A percentile compares a stretch with the other conserved stretches of the same genome.
Conservation (phyloP, 2,329 filamentous ascomycete species). For the Thelonectria rubi region DNA sequence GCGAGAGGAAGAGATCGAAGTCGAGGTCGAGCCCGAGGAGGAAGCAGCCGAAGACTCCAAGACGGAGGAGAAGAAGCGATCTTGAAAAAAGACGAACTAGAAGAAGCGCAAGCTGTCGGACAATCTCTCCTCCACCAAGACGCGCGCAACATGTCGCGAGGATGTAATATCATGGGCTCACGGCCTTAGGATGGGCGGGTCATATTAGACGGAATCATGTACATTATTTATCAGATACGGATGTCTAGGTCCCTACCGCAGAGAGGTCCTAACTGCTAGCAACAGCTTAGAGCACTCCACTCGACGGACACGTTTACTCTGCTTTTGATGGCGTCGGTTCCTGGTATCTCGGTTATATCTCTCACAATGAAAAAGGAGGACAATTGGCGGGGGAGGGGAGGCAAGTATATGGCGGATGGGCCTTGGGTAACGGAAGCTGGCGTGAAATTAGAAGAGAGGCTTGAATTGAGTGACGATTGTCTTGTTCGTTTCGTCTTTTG, state of each 20-base stretch:
- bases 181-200: conserved; percentile 16
- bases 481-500: background rate
- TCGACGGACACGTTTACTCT: conserved; percentile 35
- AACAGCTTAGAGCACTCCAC: conserved; percentile 39
- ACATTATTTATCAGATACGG: conserved; percentile 43
- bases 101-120: conserved; percentile 13
- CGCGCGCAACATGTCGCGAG: conserved; percentile 12
- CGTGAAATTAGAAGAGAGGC: conserved; percentile 20
- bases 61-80: conserved; percentile 32
- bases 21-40: conserved; percentile 43
- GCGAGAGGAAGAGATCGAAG: conserved; percentile 49
- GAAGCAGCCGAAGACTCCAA: conserved; percentile 16
- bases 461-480: conserved; percentile 6
- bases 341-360: conserved; percentile 18
- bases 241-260: conserved; percentile 37
- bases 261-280: conserved; percentile 26
- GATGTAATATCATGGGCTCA: conserved; percentile 32
- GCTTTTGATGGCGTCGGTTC: conserved; percentile 37
- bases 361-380: conserved; percentile 10
- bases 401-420: background rate
- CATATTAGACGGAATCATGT: conserved; percentile 40
- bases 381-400: background rate
- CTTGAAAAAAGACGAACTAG: conserved; percentile 23
- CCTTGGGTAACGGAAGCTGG: conserved; percentile 11
- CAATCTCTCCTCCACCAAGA: conserved; percentile 1